phyloP scores from a whole-genome alignment of 2,329 filamentous ascomycete species.

The Paramyrothecium roridum region DNA sequence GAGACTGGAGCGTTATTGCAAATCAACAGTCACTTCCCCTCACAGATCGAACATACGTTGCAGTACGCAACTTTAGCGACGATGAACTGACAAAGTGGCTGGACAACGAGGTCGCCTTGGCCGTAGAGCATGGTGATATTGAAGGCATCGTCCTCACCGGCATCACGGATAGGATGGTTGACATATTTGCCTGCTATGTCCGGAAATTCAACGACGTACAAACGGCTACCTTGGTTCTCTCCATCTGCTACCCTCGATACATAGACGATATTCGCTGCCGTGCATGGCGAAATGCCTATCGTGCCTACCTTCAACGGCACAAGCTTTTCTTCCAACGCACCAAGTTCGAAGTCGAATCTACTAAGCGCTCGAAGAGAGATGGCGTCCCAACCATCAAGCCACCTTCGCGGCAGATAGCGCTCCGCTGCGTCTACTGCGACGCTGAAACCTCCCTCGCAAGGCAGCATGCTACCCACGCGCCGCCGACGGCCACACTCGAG shows the following conservation, averaged over 20 bases:
- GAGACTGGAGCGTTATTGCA: constrained; percentile 72
- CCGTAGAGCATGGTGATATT: constrained; percentile 65
- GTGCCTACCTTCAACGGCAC: constrained; percentile 69
- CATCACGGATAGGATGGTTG: constrained; percentile 68
- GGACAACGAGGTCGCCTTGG: constrained; percentile 57
- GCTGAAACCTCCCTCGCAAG: constrained; percentile 51
- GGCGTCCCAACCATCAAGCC: constrained; percentile 43
- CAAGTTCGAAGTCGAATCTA: constrained; percentile 76
- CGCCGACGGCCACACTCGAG: constrained; percentile 22
- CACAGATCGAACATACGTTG: constrained; percentile 71
- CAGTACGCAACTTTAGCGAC: constrained; percentile 64
- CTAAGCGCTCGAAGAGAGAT: constrained; percentile 63
- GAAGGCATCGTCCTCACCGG: constrained; percentile 77
- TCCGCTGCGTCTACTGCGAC: constrained; percentile 77
- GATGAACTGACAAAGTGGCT: constrained; percentile 65
- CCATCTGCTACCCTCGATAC: constrained; percentile 71
- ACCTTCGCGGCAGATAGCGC: constrained; percentile 65
- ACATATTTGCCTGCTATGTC: constrained; percentile 74
- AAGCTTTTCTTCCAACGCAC: constrained; percentile 71
- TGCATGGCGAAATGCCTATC: constrained; percentile 71
- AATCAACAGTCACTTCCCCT: constrained; percentile 71
- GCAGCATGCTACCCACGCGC: constrained; percentile 17
- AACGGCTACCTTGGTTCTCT: constrained; percentile 72
- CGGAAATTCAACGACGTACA: constrained; percentile 75
- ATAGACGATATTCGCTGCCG: constrained; percentile 73